These are phyloP conservation scores for Crepidotus variabilis DNA, from an alignment of 768 basidiomycete genomes.

Conservation along the genomic window DNA sequence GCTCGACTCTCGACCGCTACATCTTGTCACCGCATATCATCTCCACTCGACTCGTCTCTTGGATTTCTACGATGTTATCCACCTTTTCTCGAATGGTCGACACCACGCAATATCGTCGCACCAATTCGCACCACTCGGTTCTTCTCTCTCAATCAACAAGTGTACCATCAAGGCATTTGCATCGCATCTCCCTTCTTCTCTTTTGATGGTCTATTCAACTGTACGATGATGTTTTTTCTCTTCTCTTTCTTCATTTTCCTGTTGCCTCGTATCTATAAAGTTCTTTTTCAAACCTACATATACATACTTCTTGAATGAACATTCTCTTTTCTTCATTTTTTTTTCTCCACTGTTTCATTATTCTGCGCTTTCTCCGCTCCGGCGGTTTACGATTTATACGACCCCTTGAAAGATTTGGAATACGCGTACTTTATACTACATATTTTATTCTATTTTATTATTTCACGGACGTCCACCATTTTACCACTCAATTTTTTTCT, in stretches of 20 bases:
- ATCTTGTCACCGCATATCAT: no score
- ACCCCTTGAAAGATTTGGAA: not conserved
- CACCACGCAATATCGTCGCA: no score
- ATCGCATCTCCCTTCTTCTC: not conserved
- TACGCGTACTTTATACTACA: not conserved
- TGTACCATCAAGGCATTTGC: not conserved
- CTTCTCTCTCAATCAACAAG: not conserved
- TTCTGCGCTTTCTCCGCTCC: no score
- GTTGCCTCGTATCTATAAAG: no score
- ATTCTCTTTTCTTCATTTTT: not conserved
- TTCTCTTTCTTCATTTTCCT: no score
- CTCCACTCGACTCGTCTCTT: no score
- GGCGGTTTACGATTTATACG: not conserved
- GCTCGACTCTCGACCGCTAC: no score
- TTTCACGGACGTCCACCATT: not conserved
- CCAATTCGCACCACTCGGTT: no score
- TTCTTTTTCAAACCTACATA: not conserved
- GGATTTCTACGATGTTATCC: no score
- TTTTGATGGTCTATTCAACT: not conserved
- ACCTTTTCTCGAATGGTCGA: no score
- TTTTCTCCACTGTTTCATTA: not conserved
- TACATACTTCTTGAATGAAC: not conserved
- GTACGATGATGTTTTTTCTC: no score
- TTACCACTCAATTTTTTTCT: not conserved
- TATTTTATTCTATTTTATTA: not conserved